A percentile compares a stretch with the other conserved stretches of the same genome.
phyloP scores from a whole-genome alignment of 306 rosid genomes.

The Lablab purpureus region DNA sequence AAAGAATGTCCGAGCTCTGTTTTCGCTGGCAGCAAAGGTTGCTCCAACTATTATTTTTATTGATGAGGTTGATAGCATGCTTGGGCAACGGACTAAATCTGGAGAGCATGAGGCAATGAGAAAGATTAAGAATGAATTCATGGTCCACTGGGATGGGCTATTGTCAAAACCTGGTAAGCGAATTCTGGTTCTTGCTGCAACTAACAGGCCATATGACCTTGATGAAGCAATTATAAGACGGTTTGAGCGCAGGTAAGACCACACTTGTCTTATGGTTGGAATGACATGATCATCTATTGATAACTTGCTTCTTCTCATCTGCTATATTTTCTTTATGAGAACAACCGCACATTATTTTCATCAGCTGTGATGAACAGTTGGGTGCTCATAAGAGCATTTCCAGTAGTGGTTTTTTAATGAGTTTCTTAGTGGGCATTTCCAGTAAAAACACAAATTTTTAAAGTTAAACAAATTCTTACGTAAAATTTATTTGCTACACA shows the following conservation, averaged over 20 bases:
- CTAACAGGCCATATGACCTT: slow-evolving; percentile 88
- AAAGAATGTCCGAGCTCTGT: slow-evolving; percentile 78
- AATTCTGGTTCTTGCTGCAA: slow-evolving; percentile 83
- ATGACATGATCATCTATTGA: slow-evolving; percentile 2
- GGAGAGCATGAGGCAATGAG: slow-evolving; percentile 82
- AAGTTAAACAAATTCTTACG: no score
- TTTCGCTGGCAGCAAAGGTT: slow-evolving; percentile 84
- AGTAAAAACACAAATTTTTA: no score
- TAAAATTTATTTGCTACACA: no score
- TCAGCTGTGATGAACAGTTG: not conserved
- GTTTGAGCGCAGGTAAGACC: slow-evolving; percentile 73
- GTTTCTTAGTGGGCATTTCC: no score
- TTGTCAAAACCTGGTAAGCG: slow-evolving; percentile 64
- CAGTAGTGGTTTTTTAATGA: no score
- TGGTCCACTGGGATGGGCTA: slow-evolving; percentile 88
- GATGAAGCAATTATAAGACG: slow-evolving; percentile 92
- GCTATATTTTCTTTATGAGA: not conserved
- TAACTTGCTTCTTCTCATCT: slow-evolving; percentile 7
- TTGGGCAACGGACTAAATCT: slow-evolving; percentile 76
- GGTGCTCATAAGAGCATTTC: not conserved
- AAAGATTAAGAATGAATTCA: slow-evolving; percentile 85
- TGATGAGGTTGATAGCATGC: slow-evolving; percentile 93
- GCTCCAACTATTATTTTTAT: slow-evolving; percentile 82
- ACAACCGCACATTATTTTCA: not conserved
- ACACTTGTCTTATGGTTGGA: slow-evolving; percentile 2